phyloP scores from a whole-genome alignment of 192 early-diverging fungal species.

The Backusella sp. region DNA sequence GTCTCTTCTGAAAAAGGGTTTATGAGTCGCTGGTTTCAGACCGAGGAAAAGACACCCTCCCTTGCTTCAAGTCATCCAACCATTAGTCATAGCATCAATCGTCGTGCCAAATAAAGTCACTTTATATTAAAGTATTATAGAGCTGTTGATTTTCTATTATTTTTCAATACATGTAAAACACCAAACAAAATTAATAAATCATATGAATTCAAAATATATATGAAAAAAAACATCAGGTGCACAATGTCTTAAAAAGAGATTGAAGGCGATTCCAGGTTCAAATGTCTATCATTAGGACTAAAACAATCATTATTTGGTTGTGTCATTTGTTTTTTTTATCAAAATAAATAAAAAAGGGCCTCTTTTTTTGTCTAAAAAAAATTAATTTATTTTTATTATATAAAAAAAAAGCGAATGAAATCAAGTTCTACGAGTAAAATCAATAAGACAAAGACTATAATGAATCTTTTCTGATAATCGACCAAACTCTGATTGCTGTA shows the following conservation, averaged over 20 bases:
- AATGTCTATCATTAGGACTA: not conserved
- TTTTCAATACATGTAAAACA: not conserved
- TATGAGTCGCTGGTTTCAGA: slow-evolving; percentile 1
- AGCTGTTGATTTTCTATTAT: not conserved
- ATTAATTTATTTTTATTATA: not conserved
- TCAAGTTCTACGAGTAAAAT: slow-evolving; percentile 40
- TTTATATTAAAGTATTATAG: not conserved
- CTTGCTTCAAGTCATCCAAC: slow-evolving; percentile 3
- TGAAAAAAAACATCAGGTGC: not conserved
- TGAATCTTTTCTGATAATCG: slow-evolving; percentile 41
- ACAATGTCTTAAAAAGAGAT: not conserved
- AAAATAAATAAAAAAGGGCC: not conserved
- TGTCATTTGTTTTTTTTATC: not conserved
- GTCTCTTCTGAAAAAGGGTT: not conserved
- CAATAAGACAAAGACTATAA: slow-evolving; percentile 43
- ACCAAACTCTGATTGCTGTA: slow-evolving; percentile 28
- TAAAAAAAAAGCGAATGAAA: not conserved
- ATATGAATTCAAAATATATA: not conserved
- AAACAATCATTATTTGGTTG: not conserved
- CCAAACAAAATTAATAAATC: not conserved
- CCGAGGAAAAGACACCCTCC: not conserved
- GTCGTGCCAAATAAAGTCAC: not conserved
- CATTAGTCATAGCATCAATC: not conserved
- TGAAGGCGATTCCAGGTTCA: not conserved
- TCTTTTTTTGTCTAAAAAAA: not conserved